Base-by-base conservation (phyloP, 2,329 filamentous ascomycete species). In the Colletotrichum kahawae region DNA sequence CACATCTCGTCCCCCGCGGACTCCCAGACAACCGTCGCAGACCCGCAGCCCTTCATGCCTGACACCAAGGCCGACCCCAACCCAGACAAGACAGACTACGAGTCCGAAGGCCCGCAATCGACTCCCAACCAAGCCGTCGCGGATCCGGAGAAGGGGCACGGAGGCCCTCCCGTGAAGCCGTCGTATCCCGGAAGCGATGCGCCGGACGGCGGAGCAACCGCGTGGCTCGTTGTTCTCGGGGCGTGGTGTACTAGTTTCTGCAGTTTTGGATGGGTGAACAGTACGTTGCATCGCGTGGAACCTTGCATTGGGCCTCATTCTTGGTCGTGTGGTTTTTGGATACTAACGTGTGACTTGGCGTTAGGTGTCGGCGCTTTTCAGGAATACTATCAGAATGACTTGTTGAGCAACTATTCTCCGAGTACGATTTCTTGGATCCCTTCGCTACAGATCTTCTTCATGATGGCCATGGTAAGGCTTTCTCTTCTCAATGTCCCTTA, bases 371-470 rank as follows among this genome's bases (percentile, higher is more conserved):
- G 90, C 9, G 84, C 89, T 16, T 92, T 92, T 77, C 90, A 92
- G 78, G 86, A 88, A 24, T 91, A 92, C 79, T 93, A 92, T 78
- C 83, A 91, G 76, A 84, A 81, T 8, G 82, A 87, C 9, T 85
- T 88, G 21, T 82, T 92, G 4, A 80, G 78, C 7, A 64, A 84
- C 4, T 89, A 90, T 77, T 88, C 89, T 0, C 79, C 89, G 2
- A 90, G 88, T 70, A 88, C 88, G 0, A 85, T 93, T n/a, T 84
- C 90, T n/a, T 93, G 91, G 91, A 92, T 92, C 62, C 87, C 89
- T 1, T 90, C 90, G 1, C 80, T 92, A 9, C 88, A 92, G 75
- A 82, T 88, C 18, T 90, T 89, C 77, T 86, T 90, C 79, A 87
- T 93, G 85, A 89, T 90, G 79, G 84, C 80, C 29, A 81, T 84